Evolutionary conservation across 2,329 filamentous ascomycete species (phyloP).

Genomic region (Arachnopeziza araneosa): DNA sequence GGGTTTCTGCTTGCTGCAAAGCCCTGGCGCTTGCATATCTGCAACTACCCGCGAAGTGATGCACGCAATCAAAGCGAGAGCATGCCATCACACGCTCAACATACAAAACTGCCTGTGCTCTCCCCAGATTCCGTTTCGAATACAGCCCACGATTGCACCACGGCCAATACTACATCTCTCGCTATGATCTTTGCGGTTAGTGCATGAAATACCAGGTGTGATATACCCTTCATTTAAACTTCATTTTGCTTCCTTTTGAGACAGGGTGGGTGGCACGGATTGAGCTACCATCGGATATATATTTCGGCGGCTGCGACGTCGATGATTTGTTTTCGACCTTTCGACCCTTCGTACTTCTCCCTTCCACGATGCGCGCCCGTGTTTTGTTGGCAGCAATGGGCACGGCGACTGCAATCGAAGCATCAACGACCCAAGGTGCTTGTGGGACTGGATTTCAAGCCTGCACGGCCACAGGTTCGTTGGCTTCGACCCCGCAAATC

Average conservation of each 20-base stretch:
- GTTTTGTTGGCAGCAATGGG: background rate
- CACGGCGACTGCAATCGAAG: background rate
- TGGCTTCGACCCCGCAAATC: constrained; percentile 24
- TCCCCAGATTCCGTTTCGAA: background rate
- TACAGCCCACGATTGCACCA: background rate
- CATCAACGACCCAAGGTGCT: background rate
- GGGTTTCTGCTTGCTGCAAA: no score
- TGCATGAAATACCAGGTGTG: background rate
- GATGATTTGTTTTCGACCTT: background rate
- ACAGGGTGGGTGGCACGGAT: background rate
- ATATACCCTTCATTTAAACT: background rate
- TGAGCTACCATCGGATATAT: background rate
- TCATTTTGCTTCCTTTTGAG: background rate
- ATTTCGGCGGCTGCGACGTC: background rate
- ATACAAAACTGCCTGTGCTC: background rate
- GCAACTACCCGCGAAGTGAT: no score
- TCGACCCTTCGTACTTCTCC: background rate
- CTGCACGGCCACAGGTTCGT: constrained; percentile 29
- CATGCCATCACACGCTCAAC: background rate
- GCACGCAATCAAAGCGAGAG: no score
- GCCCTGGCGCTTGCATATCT: no score
- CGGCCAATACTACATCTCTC: background rate
- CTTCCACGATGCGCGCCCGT: background rate
- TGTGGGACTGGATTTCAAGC: constrained; percentile 20
- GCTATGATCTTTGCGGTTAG: background rate